These are phyloP conservation scores for Theobroma grandiflorum DNA, from an alignment of 441 rosid genomes.

Conservation along the genomic window DNA sequence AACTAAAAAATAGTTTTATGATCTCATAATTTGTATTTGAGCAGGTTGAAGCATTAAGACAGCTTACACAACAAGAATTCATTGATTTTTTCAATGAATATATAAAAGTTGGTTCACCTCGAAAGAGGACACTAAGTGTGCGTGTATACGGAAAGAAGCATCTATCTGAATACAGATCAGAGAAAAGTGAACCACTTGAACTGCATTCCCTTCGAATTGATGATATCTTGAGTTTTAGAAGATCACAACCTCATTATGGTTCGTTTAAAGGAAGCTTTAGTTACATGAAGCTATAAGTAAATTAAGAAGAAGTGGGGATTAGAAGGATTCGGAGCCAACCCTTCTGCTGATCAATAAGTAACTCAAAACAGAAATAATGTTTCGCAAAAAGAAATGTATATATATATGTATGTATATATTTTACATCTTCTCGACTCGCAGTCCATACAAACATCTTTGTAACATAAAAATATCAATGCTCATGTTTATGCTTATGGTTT, in stretches of 20 bases:
- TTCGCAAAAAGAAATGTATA: no score
- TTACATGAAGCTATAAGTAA: slow-evolving; percentile 49
- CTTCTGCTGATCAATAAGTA: no score
- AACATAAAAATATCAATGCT: no score
- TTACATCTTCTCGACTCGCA: no score
- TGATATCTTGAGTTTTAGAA: slow-evolving; percentile 74
- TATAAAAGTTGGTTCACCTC: slow-evolving; percentile 65
- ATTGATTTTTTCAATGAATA: slow-evolving; percentile 68
- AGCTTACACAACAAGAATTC: slow-evolving; percentile 63
- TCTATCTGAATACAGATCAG: slow-evolving; percentile 48
- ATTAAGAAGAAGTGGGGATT: no score
- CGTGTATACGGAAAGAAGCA: slow-evolving; percentile 71
- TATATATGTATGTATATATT: no score
- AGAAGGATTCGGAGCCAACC: no score
- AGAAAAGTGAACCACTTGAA: slow-evolving; percentile 42
- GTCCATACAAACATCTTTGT: no score
- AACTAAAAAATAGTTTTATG: no score
- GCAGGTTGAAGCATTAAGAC: slow-evolving; percentile 71
- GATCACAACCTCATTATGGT: slow-evolving; percentile 80
- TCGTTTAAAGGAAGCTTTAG: slow-evolving; percentile 68
- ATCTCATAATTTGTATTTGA: slow-evolving; percentile 7
- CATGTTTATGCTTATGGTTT: no score
- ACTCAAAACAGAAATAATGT: no score
- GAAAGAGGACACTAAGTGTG: slow-evolving; percentile 64
- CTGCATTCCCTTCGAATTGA: slow-evolving; percentile 47